Conservation (phyloP, 352 stramenopile species). For the Phytophthora pistaciae region DNA sequence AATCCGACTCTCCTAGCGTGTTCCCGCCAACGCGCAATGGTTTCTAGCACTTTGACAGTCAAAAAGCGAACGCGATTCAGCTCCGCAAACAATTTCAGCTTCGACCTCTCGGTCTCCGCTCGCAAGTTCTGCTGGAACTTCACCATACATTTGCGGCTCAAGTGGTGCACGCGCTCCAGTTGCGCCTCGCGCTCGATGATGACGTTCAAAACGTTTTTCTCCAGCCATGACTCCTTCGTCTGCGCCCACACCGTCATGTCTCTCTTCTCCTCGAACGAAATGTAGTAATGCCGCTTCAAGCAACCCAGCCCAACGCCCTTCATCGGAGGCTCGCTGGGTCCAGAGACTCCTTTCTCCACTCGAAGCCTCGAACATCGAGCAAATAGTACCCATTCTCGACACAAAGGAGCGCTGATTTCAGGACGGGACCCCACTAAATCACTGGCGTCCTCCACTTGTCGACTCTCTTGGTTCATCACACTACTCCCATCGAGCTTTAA, state of each 20-base stretch:
- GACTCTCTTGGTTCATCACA: slow-evolving; percentile 55
- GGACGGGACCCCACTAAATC: slow-evolving; percentile 52
- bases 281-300: slow-evolving; percentile 79
- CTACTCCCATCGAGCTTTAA: slow-evolving; percentile 37
- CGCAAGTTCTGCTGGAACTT: slow-evolving; percentile 73
- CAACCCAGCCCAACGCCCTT: slow-evolving; percentile 57
- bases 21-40: slow-evolving; percentile 67
- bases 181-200: slow-evolving; percentile 75
- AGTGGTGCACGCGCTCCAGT: slow-evolving; percentile 42
- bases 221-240: slow-evolving; percentile 70
- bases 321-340: slow-evolving; percentile 4
- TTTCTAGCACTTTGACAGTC: slow-evolving; percentile 77
- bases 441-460: slow-evolving; percentile 13
- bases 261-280: slow-evolving; percentile 70
- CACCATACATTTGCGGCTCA: slow-evolving; percentile 66
- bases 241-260: slow-evolving; percentile 69
- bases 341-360: not conserved
- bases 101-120: slow-evolving; percentile 48
- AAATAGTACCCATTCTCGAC: slow-evolving; percentile 81
- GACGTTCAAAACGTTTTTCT: slow-evolving; percentile 58
- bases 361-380: slow-evolving; percentile 51
- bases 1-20: slow-evolving; percentile 65
- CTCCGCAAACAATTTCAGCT: slow-evolving; percentile 50
- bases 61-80: slow-evolving; percentile 68
- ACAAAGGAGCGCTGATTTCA: slow-evolving; percentile 55